Evolutionary conservation across 192 early-diverging fungal species (phyloP).

Genomic region (Spizellomyces sp.): DNA sequence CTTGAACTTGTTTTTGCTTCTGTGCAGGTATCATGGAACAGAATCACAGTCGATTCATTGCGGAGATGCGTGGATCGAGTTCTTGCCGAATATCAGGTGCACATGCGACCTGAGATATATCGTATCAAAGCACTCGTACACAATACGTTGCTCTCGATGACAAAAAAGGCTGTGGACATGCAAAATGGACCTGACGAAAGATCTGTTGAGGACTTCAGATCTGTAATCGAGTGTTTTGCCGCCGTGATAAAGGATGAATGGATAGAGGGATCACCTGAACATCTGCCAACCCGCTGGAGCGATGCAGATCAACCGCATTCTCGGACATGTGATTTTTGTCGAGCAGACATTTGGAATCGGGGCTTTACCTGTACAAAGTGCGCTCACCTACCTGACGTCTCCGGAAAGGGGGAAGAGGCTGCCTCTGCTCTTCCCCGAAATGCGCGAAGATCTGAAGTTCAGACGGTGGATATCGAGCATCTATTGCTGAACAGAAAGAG

Average conservation of each 20-base stretch:
- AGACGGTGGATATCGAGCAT: too few relatives aligned
- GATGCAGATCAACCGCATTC: conserved; percentile 18
- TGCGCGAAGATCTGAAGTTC: too few relatives aligned
- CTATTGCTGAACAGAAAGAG: too few relatives aligned
- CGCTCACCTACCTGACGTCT: not conserved
- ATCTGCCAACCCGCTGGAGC: conserved; percentile 11
- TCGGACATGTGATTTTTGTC: conserved; percentile 31
- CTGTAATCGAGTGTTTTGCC: conserved; percentile 22
- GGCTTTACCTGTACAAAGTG: conserved; percentile 26
- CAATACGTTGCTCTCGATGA: conserved; percentile 2
- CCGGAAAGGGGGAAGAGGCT: too few relatives aligned
- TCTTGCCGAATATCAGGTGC: conserved; percentile 4
- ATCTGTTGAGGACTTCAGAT: conserved; percentile 13
- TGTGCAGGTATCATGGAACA: conserved; percentile 17
- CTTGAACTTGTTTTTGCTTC: not conserved
- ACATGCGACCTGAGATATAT: conserved; percentile 14
- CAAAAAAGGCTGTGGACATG: not conserved
- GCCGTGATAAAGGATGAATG: conserved; percentile 27
- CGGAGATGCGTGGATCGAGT: conserved; percentile 6
- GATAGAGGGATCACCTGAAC: conserved; percentile 20
- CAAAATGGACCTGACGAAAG: not conserved
- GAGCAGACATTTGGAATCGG: conserved; percentile 39
- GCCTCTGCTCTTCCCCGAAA: too few relatives aligned
- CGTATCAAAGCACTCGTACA: conserved; percentile 28
- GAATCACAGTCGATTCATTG: conserved; percentile 24